Evolutionary conservation across 2,329 filamentous ascomycete species (phyloP).

Genomic region (Cryphonectria carpinicola): DNA sequence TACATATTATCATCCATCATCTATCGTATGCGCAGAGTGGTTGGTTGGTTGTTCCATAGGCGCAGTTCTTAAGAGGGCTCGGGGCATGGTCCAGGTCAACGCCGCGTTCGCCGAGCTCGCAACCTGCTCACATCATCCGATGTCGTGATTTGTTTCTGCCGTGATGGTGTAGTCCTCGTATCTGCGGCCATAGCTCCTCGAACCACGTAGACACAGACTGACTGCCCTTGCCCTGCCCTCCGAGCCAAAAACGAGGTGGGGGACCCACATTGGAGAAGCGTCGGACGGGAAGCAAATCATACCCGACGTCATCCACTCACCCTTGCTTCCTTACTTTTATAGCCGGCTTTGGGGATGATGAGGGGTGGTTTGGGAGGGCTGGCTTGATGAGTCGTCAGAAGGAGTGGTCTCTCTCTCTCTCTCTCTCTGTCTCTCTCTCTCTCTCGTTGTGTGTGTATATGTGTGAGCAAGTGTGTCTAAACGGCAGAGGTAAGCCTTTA

Average conservation of each 20-base stretch:
- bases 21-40: neutral
- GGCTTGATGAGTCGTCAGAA: neutral
- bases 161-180: neutral
- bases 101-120: constrained; percentile 1
- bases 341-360: neutral
- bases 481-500: neutral
- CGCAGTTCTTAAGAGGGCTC: too few relatives aligned
- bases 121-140: neutral
- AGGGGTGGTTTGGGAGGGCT: neutral
- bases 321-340: neutral
- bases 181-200: neutral
- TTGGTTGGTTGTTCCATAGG: too few relatives aligned
- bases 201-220: neutral
- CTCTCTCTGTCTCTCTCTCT: neutral
- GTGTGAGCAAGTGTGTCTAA: neutral
- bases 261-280: constrained; percentile 1
- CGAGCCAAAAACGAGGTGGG: neutral
- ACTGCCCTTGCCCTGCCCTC: neutral
- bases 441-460: neutral
- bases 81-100: too few relatives aligned
- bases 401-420: neutral
- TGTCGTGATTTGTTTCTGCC: neutral
- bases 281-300: constrained; percentile 1
- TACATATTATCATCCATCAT: neutral
- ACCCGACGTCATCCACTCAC: constrained; percentile 5